These are phyloP conservation scores for Lodderomyces orthopsilosis DNA, from an alignment of 1,139 yeast genomes.

Conservation along the genomic window DNA sequence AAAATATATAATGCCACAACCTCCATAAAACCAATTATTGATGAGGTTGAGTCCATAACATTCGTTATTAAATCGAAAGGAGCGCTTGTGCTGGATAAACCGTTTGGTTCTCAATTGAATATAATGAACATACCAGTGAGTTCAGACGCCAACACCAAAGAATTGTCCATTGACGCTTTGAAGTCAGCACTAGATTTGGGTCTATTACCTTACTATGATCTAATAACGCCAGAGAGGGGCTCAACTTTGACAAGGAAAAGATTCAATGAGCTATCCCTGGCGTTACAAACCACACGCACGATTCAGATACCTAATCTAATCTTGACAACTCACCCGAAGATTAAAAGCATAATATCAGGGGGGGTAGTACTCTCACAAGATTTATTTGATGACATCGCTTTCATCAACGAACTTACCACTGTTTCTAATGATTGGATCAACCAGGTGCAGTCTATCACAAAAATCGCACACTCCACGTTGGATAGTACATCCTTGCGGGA, in stretches of 20 bases:
- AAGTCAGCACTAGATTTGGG: constrained; percentile 53
- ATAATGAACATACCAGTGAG: constrained; percentile 31
- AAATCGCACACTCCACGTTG: constrained; percentile 47
- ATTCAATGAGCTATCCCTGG: constrained; percentile 64
- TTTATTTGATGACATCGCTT: constrained; percentile 45
- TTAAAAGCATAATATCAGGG: constrained; percentile 30
- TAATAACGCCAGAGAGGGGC: constrained; percentile 24
- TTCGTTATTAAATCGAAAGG: constrained; percentile 41
- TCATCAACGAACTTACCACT: constrained; percentile 65
- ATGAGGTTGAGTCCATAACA: background rate
- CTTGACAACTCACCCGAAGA: constrained; percentile 50
- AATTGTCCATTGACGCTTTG: constrained; percentile 45
- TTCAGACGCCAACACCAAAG: constrained; percentile 9
- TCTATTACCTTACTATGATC: constrained; percentile 38
- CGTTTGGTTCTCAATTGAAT: constrained; percentile 35
- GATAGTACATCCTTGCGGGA: constrained; percentile 61
- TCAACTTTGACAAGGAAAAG: constrained; percentile 49
- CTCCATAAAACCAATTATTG: constrained; percentile 26
- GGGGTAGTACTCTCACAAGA: constrained; percentile 21
- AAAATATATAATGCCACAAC: constrained; percentile 11
- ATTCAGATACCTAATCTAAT: constrained; percentile 67
- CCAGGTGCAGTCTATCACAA: constrained; percentile 58
- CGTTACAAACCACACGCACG: constrained; percentile 64
- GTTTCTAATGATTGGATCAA: constrained; percentile 73
- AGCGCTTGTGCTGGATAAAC: constrained; percentile 16